These are phyloP conservation scores for Fusarium sp. DNA, from an alignment of 2,329 filamentous ascomycete genomes.

Conservation along the genomic window DNA sequence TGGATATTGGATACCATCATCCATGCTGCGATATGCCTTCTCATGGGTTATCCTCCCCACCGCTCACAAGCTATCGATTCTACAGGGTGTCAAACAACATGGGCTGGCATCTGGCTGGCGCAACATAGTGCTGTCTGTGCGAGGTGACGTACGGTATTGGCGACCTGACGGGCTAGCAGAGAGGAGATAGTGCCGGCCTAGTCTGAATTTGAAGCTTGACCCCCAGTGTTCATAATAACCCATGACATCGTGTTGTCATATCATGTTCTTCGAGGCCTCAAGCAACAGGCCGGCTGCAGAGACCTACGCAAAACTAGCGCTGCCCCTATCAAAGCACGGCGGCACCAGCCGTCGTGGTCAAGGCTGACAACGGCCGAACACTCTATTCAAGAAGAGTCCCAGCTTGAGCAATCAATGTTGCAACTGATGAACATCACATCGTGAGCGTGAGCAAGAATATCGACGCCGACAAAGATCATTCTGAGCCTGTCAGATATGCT, in stretches of 20 bases:
- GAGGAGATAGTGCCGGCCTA: constrained; percentile 14
- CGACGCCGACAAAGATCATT: neutral
- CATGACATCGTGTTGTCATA: constrained; percentile 39
- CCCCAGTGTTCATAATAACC: constrained; percentile 16
- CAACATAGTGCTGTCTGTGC: constrained; percentile 21
- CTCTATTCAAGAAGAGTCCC: neutral
- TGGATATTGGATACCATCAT: constrained; percentile 10
- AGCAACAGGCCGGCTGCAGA: constrained; percentile 30
- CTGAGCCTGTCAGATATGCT: neutral
- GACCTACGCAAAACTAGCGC: constrained; percentile 33
- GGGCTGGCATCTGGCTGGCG: constrained; percentile 12
- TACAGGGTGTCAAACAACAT: constrained; percentile 17
- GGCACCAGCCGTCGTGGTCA: constrained; percentile 30
- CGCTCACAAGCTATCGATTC: constrained; percentile 20
- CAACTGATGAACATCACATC: neutral
- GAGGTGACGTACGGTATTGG: constrained; percentile 35
- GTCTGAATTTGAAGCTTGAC: constrained; percentile 22
- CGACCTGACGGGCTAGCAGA: constrained; percentile 8
- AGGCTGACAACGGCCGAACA: constrained; percentile 23
- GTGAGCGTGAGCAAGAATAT: neutral
- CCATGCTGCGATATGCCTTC: constrained; percentile 16
- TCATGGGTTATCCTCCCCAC: constrained; percentile 16
- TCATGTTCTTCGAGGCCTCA: constrained; percentile 30
- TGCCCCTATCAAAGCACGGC: constrained; percentile 30
- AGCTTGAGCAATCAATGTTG: neutral